A percentile compares a stretch with the other conserved stretches of the same genome.
Evolutionary conservation across 352 stramenopile species (phyloP).

Genomic region (Globisporangium splendens): DNA sequence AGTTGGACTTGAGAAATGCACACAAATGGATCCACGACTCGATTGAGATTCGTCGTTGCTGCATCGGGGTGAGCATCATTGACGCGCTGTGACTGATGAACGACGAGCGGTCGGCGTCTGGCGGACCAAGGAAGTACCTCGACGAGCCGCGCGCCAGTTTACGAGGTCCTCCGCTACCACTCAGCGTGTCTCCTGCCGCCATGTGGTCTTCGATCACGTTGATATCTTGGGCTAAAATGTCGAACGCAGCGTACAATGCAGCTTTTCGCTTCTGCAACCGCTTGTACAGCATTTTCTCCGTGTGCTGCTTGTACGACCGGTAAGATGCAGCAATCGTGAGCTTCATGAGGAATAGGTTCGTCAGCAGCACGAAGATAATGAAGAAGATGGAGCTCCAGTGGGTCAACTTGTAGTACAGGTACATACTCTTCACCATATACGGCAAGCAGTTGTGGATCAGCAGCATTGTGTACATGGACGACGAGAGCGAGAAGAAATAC

Average conservation of each 20-base stretch:
- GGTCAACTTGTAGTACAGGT: slow-evolving; percentile 73
- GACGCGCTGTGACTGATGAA: slow-evolving; percentile 30
- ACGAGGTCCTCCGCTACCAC: neutral
- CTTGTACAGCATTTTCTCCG: slow-evolving; percentile 83
- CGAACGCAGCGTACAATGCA: slow-evolving; percentile 70
- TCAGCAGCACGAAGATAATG: slow-evolving; percentile 74
- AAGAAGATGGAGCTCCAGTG: slow-evolving; percentile 83
- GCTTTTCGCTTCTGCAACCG: slow-evolving; percentile 82
- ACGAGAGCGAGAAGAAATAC: slow-evolving; percentile 67
- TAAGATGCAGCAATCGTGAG: slow-evolving; percentile 84
- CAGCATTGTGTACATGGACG: slow-evolving; percentile 81
- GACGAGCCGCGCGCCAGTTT: slow-evolving; percentile 48
- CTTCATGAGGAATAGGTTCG: slow-evolving; percentile 80
- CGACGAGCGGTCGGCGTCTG: slow-evolving; percentile 35
- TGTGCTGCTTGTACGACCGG: slow-evolving; percentile 85
- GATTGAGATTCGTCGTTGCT: slow-evolving; percentile 54
- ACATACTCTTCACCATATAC: slow-evolving; percentile 81
- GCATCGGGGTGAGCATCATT: slow-evolving; percentile 38
- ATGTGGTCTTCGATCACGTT: slow-evolving; percentile 36
- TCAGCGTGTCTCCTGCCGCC: neutral
- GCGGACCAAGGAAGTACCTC: slow-evolving; percentile 43
- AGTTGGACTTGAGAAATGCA: slow-evolving; percentile 71
- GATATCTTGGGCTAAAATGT: slow-evolving; percentile 62
- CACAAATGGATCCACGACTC: slow-evolving; percentile 72
- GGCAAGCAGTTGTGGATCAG: slow-evolving; percentile 78